These are phyloP conservation scores for Termitomyces sp. DNA, from an alignment of 768 basidiomycete species.

Conservation along the genomic window DNA sequence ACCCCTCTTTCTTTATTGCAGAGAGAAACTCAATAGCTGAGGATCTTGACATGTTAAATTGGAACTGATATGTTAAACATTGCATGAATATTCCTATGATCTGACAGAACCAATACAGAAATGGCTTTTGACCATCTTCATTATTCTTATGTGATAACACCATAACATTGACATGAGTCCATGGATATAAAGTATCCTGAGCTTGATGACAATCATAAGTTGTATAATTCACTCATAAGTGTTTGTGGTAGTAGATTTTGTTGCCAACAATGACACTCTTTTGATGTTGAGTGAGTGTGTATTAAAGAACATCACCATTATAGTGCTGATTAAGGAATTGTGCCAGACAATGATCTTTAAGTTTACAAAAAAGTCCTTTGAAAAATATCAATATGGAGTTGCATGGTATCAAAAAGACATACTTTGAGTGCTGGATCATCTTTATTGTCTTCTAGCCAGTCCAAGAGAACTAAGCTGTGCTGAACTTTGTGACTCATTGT, in stretches of 20 bases:
- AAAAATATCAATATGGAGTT: not conserved
- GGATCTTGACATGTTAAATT: not conserved
- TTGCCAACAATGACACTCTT: constrained; percentile 16
- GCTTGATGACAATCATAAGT: constrained; percentile 31
- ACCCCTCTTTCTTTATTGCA: too few relatives aligned
- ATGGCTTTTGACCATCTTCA: constrained; percentile 9
- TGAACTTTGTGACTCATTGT: not conserved
- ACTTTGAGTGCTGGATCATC: not conserved
- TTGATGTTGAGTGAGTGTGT: constrained; percentile 10
- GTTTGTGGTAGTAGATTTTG: constrained; percentile 24
- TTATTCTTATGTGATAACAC: constrained; percentile 9
- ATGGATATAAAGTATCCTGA: constrained; percentile 32
- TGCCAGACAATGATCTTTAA: constrained; percentile 24
- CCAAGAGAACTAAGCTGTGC: not conserved
- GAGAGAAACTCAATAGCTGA: constrained; percentile 32
- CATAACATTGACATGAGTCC: constrained; percentile 26
- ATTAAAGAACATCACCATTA: constrained; percentile 13
- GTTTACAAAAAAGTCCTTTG: constrained; percentile 20
- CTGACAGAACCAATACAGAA: constrained; percentile 19
- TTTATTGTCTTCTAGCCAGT: not conserved
- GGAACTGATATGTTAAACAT: constrained; percentile 11
- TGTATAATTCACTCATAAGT: constrained; percentile 32
- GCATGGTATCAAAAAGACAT: not conserved
- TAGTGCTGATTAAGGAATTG: constrained; percentile 13
- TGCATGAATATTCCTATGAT: constrained; percentile 20